These are phyloP conservation scores for Polyrhizophydium stewartii DNA, from an alignment of 371 early-diverging fungal genomes.

Conservation along the genomic window DNA sequence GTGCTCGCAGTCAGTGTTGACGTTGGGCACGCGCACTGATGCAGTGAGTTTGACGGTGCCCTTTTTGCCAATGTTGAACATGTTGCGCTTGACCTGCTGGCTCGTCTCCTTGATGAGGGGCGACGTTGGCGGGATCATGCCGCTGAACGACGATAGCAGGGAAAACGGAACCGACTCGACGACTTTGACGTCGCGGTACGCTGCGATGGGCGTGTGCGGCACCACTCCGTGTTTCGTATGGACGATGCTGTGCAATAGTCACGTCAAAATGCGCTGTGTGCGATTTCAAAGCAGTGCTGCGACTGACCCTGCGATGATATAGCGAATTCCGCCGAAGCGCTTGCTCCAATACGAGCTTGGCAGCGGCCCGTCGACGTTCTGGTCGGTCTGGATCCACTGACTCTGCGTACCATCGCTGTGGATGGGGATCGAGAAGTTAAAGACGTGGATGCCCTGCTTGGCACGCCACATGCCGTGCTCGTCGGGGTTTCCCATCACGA, in stretches of 20 bases:
- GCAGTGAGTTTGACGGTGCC: slow-evolving; percentile 30
- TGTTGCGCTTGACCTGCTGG: background rate
- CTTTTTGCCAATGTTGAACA: slow-evolving; percentile 17
- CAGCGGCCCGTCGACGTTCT: slow-evolving; percentile 10
- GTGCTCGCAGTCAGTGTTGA: background rate
- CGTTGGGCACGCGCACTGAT: slow-evolving; percentile 19
- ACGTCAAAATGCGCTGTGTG: background rate
- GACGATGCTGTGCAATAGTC: background rate
- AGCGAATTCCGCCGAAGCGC: slow-evolving; percentile 35
- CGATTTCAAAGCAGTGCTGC: background rate
- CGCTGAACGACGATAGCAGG: background rate
- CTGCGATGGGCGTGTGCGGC: background rate
- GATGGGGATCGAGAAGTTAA: slow-evolving; percentile 16
- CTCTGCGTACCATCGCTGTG: background rate
- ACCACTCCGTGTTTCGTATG: background rate
- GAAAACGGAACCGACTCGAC: slow-evolving; percentile 8
- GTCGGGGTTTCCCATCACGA: slow-evolving; percentile 33
- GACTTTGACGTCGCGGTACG: slow-evolving; percentile 7
- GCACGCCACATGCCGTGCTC: slow-evolving; percentile 41
- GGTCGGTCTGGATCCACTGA: background rate
- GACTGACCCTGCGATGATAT: slow-evolving; percentile 28
- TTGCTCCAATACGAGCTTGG: slow-evolving; percentile 35
- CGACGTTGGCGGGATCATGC: slow-evolving; percentile 4
- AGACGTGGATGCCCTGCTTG: slow-evolving; percentile 12
- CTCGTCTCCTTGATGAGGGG: background rate